Conservation (phyloP, 2,329 filamentous ascomycete genomes). For the Trichoderma guizhouense region DNA sequence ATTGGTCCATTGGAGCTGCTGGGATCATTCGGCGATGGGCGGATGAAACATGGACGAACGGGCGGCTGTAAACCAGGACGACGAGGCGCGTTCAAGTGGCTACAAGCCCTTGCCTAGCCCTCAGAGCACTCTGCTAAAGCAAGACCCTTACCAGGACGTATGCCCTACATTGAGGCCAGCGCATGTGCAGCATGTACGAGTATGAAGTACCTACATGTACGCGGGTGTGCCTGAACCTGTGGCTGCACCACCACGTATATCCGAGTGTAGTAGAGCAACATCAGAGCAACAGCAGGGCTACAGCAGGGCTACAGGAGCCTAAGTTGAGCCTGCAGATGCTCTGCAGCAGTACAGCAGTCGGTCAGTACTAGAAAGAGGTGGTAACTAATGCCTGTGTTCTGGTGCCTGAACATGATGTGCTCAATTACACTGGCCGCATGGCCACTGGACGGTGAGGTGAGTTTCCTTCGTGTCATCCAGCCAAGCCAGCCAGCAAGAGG, state of each 20-base stretch:
- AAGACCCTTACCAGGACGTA: not conserved
- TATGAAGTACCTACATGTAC: not conserved
- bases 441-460: not conserved
- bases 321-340: not conserved
- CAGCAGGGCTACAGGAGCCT: not conserved
- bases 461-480: not conserved
- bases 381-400: not conserved
- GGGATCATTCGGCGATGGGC: not conserved
- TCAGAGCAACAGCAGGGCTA: not conserved
- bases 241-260: not conserved
- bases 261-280: not conserved
- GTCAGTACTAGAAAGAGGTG: not conserved
- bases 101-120: not conserved
- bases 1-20: not conserved
- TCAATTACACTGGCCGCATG: not conserved
- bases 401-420: not conserved
- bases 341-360: not conserved
- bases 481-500: not conserved
- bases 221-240: not conserved
- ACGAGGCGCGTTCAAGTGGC: not conserved
- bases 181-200: not conserved
- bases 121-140: not conserved
- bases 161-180: not conserved
- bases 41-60: not conserved
- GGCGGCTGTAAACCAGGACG: not conserved